Evolutionary conservation across 2,329 filamentous ascomycete species (phyloP), one percentile per base, ranked within the genome.

Genomic region (Teratosphaeria nubilosa): DNA sequence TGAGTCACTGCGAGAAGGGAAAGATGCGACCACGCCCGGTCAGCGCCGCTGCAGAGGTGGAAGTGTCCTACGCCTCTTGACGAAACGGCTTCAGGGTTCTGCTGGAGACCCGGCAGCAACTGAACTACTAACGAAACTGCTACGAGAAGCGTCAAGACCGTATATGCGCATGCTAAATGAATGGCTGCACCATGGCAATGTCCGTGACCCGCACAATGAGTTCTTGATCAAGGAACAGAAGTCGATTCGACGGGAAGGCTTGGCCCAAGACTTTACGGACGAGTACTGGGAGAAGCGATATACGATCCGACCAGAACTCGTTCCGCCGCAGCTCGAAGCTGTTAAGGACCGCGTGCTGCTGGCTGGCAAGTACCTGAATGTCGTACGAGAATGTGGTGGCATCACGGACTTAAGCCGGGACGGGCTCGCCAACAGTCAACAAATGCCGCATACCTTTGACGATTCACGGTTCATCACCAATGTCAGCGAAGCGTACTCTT

Each of bases 151-250:
- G 1, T 96, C 91, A 68, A 84, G 87, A 57, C 94, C 94, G 0
- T 99, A 99, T 71, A 96, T 97, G 91, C 82, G 83, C 50, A 99
- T 99, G 94, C 77, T 99, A 60, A 99, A 99, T 68, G 92, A 97
- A 72, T 99, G 94, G 94, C 78, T 99, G 16, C 94, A 99, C 69
- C 92, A 95, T 69, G 94, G 94, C 45, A 90, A 87, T 54, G 97
- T 99, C 72, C 90, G 88, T 68, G 94, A 99, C 71, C 90, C 91
- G 0, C 92, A 97, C 71, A 83, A 86, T 1, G 94, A 99, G 72
- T 99, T 99, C 65, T 76, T 99, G 56, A 86, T 99, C 69, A 95
- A 95, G 69, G 94, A 97, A 72, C 90, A 96, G 67, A 95, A 92
- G 73, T 96, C 91, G 68, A 96, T 99, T 66, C 87, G 87, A 59